Conservation (phyloP, 179 eudicot genomes). For the Sideroxylon spinosum region DNA sequence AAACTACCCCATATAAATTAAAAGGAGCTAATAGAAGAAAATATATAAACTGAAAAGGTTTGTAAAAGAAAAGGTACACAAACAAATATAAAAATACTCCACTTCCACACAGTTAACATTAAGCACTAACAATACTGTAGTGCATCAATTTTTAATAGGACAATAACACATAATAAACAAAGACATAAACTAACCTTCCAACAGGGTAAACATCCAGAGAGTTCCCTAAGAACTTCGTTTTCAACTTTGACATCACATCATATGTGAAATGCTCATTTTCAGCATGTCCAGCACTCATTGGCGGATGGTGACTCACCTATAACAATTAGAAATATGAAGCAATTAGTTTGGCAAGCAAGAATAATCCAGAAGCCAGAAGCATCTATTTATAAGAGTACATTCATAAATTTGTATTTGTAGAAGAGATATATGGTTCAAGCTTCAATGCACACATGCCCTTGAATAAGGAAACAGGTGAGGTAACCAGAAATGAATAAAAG, state of each 20-base stretch:
- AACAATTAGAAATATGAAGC: not conserved
- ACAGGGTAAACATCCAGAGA: conserved; percentile 79
- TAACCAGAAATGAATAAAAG: not conserved
- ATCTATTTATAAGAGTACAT: not conserved
- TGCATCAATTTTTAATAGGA: not conserved
- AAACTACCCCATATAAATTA: not conserved
- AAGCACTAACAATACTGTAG: not conserved
- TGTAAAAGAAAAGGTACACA: not conserved
- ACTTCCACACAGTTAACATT: not conserved
- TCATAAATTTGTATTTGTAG: not conserved
- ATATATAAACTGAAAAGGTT: not conserved
- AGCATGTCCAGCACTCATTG: conserved; percentile 89
- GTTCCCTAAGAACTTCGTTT: conserved; percentile 76
- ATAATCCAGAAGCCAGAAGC: not conserved
- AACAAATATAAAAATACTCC: not conserved
- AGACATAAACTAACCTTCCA: conserved; percentile 50
- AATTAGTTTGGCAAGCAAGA: not conserved
- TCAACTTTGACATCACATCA: conserved; percentile 82
- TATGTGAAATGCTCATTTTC: conserved; percentile 77
- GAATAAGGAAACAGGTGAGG: not conserved
- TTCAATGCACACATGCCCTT: not conserved
- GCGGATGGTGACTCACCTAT: conserved; percentile 91
- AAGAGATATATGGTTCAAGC: not conserved
- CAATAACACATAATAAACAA: not conserved
- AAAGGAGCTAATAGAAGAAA: no score